Evolutionary conservation across 495 filamentous ascomycete genomes (phyloP).

Genomic region (Aspergillus cavernicola): DNA sequence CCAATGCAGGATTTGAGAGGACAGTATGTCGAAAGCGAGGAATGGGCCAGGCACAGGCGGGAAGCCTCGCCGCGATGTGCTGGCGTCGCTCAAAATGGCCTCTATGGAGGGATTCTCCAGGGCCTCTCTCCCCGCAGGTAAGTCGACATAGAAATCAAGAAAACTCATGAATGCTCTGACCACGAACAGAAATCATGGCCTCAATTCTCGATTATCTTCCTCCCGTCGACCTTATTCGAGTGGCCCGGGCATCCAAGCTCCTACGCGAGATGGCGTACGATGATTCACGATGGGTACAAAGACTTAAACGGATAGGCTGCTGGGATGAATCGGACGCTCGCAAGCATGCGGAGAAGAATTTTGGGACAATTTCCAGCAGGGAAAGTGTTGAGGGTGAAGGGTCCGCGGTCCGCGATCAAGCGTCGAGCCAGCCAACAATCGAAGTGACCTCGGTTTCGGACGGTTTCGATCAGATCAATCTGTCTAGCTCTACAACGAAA

Average conservation of each 20-base stretch:
- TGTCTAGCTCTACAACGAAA: constrained; percentile 31
- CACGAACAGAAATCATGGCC: constrained; percentile 71
- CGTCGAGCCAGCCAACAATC: constrained; percentile 15
- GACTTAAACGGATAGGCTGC: constrained; percentile 76
- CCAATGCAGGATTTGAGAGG: constrained; percentile 31
- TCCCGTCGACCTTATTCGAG: constrained; percentile 75
- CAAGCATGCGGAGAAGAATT: constrained; percentile 67
- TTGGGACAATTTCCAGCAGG: constrained; percentile 62
- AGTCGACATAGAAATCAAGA: constrained; percentile 8
- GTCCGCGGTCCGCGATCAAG: constrained; percentile 24
- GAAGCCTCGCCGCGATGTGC: constrained; percentile 54
- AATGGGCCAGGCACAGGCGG: constrained; percentile 50
- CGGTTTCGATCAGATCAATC: constrained; percentile 64
- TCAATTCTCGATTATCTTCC: constrained; percentile 86
- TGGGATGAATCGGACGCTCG: constrained; percentile 92
- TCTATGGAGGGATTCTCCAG: constrained; percentile 73
- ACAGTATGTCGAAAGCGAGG: constrained; percentile 61
- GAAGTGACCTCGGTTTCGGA: constrained; percentile 44
- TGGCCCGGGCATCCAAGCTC: constrained; percentile 82
- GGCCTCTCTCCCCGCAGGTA: constrained; percentile 77
- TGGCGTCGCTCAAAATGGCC: constrained; percentile 68
- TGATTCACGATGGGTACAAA: constrained; percentile 89
- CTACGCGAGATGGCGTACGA: constrained; percentile 99
- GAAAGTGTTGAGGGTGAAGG: constrained; percentile 51
- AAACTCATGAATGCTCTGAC: neutral